Base-by-base conservation (phyloP, 1,284 basidiomycete species). In the Hymenochaete sp. region DNA sequence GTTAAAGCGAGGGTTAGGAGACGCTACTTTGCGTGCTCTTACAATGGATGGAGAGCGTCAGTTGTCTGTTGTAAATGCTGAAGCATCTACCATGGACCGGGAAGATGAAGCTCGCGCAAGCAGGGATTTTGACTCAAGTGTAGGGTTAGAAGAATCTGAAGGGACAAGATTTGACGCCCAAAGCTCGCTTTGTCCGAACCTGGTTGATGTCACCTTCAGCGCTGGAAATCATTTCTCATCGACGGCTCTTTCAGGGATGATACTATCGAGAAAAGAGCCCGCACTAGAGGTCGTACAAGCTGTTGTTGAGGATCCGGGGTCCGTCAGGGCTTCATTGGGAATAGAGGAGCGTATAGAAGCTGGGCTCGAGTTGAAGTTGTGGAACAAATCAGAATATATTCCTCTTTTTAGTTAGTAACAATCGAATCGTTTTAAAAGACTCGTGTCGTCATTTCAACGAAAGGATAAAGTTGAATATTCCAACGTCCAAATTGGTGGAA, bases 231-330 rank as follows among this genome's bases (percentile, higher is more conserved):
- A 9, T 13, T 38, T 38, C 21, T 21, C 37, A 9, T 16, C 37
- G n/a, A 19, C 22, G 16, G 37, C 37, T 21, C 13, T 38, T 16
- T 13, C 26, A 24, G 37, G 26, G 13, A 19, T 38, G 13, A 9
- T 38, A 11, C 18, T 38, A 24, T 38, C 37, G 37, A 19, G 37
- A 24, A n/a, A n/a, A n/a, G n/a, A n/a, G n/a, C n/a, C n/a, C n/a
- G 5, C 32, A n/a, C 21, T 35, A 19, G 13, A n/a, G 13, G 5
- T 35, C 6, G 14, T 35, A 16, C 32, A 35, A 19, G 32, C 32
- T 5, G 13, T n/a, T n/a, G 32, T 35, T n/a, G 8, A 8, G 5
- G 32, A 35, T 35, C 32, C 32, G 21, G 6, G 13, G 5, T 6
- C 6, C 13, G 32, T 35, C 32, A 16, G 5, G 14, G 32, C 14